A percentile compares a stretch with the other conserved stretches of the same genome.
Conservation (phyloP, 441 rosid species). For the Aquilaria agallochum region DNA sequence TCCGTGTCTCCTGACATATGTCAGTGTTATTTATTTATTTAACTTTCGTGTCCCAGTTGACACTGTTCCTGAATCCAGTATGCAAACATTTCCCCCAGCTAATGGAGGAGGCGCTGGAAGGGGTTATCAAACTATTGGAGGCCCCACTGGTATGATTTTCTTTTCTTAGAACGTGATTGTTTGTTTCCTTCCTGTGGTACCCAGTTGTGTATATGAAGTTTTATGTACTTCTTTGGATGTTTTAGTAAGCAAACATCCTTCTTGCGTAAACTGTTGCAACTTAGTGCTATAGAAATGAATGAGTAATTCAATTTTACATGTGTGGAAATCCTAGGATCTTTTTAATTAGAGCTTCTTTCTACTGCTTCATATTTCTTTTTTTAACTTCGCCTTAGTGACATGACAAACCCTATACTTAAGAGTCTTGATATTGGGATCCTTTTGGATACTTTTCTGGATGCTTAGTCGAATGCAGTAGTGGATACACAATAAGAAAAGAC, state of each 20-base stretch:
- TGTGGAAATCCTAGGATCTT: too few species aligned
- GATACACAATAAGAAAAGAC: too few species aligned
- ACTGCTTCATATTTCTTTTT: too few species aligned
- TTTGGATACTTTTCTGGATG: too few species aligned
- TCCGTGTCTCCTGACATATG: conserved; percentile 2
- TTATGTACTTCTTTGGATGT: neutral
- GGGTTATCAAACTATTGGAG: conserved; percentile 76
- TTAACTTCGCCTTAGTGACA: too few species aligned
- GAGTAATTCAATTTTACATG: neutral
- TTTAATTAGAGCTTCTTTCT: too few species aligned
- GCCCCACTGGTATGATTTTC: conserved; percentile 53
- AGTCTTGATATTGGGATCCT: too few species aligned
- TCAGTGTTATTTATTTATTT: neutral
- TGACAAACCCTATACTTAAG: too few species aligned
- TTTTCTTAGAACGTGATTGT: neutral
- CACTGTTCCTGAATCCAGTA: conserved; percentile 71
- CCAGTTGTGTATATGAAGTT: neutral
- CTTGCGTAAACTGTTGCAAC: neutral
- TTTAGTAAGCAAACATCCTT: neutral
- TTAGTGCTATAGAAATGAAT: neutral
- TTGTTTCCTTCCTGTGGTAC: neutral
- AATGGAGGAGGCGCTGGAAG: conserved; percentile 42
- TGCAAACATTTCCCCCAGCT: conserved; percentile 72
- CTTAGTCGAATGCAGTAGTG: too few species aligned
- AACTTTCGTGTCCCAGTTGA: conserved; percentile 16